phyloP scores from a whole-genome alignment of 2,329 filamentous ascomycete species.

The Hypoxylon sp. region DNA sequence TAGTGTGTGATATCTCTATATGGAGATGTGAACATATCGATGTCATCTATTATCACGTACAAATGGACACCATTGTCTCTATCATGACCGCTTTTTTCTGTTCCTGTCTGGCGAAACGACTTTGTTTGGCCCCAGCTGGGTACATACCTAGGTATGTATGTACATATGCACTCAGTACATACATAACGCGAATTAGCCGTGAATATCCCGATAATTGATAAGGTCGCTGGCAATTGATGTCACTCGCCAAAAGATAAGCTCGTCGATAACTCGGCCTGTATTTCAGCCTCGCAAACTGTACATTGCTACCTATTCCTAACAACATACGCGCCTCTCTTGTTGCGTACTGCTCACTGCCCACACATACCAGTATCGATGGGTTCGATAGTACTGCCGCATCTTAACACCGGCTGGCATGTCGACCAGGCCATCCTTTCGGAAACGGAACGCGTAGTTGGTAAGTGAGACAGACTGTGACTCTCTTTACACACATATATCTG shows the following conservation, averaged over 20 bases:
- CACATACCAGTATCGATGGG: constrained; percentile 57
- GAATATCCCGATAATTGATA: not conserved
- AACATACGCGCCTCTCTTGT: not conserved
- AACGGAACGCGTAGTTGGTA: constrained; percentile 81
- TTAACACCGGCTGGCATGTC: constrained; percentile 95
- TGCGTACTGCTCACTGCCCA: no score
- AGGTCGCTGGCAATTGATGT: constrained; percentile 5
- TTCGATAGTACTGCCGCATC: constrained; percentile 90
- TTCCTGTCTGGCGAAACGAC: no score
- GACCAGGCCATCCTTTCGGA: constrained; percentile 92
- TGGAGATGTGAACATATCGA: not conserved
- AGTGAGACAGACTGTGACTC: constrained; percentile 7
- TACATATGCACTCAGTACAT: not conserved
- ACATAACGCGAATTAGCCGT: not conserved
- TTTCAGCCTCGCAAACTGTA: not conserved
- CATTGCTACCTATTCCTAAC: not conserved
- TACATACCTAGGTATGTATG: not conserved
- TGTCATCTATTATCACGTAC: no score
- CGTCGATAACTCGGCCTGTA: not conserved
- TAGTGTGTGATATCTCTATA: not conserved
- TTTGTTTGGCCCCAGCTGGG: no score
- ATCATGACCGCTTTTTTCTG: no score
- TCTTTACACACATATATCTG: not conserved
- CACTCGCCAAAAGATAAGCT: not conserved
- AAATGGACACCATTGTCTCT: no score